Conservation (phyloP, 2,329 filamentous ascomycete species). For the Lachnellula arida region DNA sequence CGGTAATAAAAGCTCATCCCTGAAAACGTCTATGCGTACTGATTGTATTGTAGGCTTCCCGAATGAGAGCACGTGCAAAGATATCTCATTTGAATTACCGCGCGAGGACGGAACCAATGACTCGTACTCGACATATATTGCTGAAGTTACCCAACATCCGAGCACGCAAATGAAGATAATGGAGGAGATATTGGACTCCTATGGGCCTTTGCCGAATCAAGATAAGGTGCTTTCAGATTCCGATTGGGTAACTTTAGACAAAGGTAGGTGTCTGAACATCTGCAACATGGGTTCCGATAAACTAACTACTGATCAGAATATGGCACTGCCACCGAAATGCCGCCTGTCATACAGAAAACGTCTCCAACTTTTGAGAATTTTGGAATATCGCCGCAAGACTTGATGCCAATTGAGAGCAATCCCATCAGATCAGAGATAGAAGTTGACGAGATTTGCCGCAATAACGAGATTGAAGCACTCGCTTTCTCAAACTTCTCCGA, state of each 20-base stretch:
- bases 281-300: too few species aligned
- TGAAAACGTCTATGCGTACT: not conserved
- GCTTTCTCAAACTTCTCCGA: too few species aligned
- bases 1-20: not conserved
- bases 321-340: too few species aligned
- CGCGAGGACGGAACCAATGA: not conserved
- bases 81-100: not conserved
- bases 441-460: too few species aligned
- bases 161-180: not conserved
- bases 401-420: too few species aligned
- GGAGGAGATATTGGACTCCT: not conserved
- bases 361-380: too few species aligned
- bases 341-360: too few species aligned
- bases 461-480: too few species aligned
- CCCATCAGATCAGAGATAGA: too few species aligned
- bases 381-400: too few species aligned
- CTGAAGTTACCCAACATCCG: not conserved
- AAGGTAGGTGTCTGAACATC: not conserved
- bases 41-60: not conserved
- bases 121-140: not conserved
- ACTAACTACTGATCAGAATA: too few species aligned
- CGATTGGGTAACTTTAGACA: not conserved
- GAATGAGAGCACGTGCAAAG: not conserved
- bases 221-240: not conserved
- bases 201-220: not conserved